Evolutionary conservation across 2,329 filamentous ascomycete genomes (phyloP).

Genomic region (Aspergillus oerlinghausenensis): DNA sequence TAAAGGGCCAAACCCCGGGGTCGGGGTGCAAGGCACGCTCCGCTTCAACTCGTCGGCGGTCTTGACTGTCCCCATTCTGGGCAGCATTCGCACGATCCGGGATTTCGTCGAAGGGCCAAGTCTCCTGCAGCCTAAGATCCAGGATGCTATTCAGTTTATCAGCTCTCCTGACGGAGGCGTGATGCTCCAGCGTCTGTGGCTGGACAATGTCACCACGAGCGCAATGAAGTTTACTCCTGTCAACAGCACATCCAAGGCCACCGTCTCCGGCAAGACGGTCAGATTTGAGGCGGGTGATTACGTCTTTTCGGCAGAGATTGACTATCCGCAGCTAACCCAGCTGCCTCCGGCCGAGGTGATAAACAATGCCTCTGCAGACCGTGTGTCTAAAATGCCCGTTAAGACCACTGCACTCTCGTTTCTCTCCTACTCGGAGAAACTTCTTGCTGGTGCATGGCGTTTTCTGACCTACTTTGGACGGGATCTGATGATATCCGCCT

Average conservation of each 20-base stretch:
- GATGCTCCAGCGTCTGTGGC: constrained; percentile 52
- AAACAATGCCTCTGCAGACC: neutral
- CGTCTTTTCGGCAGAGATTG: neutral
- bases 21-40: constrained; percentile 48
- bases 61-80: constrained; percentile 55
- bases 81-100: constrained; percentile 59
- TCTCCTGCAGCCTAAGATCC: neutral
- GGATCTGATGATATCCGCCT: constrained; percentile 59
- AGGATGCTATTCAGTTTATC: neutral
- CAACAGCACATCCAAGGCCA: constrained; percentile 26
- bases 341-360: neutral
- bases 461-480: constrained; percentile 65
- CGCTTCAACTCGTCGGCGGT: constrained; percentile 55
- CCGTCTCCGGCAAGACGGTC: constrained; percentile 41
- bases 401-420: constrained; percentile 56
- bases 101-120: constrained; percentile 31
- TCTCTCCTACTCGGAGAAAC: constrained; percentile 59
- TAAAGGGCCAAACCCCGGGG: neutral
- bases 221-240: constrained; percentile 46
- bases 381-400: constrained; percentile 29
- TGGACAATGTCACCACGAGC: constrained; percentile 58
- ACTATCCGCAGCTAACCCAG: neutral
- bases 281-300: neutral
- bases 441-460: constrained; percentile 61
- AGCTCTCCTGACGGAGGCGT: constrained; percentile 49